Conservation (phyloP, 106 monocot species). For the Dendrobium officinale region DNA sequence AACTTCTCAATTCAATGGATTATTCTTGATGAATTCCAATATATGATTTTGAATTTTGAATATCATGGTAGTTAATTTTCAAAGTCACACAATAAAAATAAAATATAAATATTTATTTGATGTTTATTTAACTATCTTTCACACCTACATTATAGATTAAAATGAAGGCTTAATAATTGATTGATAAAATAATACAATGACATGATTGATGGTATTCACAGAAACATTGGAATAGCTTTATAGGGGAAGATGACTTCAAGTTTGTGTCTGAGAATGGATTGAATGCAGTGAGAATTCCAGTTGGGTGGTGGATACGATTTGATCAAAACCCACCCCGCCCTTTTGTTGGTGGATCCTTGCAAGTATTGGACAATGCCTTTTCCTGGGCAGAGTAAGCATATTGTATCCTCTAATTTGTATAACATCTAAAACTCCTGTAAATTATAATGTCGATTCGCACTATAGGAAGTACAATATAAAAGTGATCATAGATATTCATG, state of each 20-base stretch:
- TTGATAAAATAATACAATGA: not conserved
- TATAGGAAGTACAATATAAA: constrained; percentile 34
- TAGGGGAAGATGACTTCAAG: constrained; percentile 14
- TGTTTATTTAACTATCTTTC: no score
- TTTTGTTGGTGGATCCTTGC: constrained; percentile 57
- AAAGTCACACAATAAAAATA: no score
- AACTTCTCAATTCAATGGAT: no score
- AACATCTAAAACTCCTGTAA: no score
- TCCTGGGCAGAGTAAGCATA: constrained; percentile 58
- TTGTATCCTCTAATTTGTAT: not conserved
- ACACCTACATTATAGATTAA: no score
- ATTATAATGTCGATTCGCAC: no score
- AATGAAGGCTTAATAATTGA: no score
- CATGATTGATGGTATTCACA: not conserved
- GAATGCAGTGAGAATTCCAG: constrained; percentile 72
- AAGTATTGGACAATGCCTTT: constrained; percentile 70
- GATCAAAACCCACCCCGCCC: constrained; percentile 53
- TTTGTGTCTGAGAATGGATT: not conserved
- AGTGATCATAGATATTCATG: constrained; percentile 51
- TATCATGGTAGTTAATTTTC: no score
- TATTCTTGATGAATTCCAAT: no score
- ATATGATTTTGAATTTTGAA: no score
- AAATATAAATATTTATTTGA: no score
- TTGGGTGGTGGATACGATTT: constrained; percentile 87
- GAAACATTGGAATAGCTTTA: constrained; percentile 66